Evolutionary conservation across 177 flowering plant genomes (phyloP), one percentile per base, ranked within the genome.

Genomic region (Telopea speciosissima): DNA sequence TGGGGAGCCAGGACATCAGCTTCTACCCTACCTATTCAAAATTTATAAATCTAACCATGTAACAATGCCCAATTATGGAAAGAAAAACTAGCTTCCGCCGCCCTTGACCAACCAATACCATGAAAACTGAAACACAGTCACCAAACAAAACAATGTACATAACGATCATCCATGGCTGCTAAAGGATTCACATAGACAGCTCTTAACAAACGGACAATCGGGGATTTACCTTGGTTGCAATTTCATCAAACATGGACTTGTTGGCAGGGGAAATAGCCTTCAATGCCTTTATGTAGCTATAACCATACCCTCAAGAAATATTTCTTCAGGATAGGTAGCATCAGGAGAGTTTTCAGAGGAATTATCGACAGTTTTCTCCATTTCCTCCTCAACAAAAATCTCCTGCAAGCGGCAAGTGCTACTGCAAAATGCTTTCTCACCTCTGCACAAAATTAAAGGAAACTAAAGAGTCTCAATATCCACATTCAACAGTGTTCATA

Each of bases 361-460:
- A 75, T 76, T 71, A 19, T 62, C 28, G 24, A 66, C 76, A 42
- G 72, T 63, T 59, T 85, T 77, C 69, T 83, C 89, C 75, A 77
- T 72, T 70, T 77, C 84, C 76, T 87, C 97, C 56, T 90, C 97
- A 52, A 83, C 63, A 68, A 82, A 71, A 75, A 92, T 90, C 85
- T 83, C 90, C 80, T 85, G 77, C 56, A 74, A 65, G 26, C 96
- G 84, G 83, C 98, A 93, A 68, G 74, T 79, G 21, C 70, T 10
- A 69, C 98, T 93, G 90, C 98, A 93, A 74, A 93, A 93, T 63
- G 98, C 95, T 68, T 87, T 88, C 84, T 93, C 96, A 6, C 95
- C 97, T 74, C 97, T 92, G 87, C 65, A 78, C 63, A 13, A 67
- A 8, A 76, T 36, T 33, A 45, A 60, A 40, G 56, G 9, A 33